phyloP scores from a whole-genome alignment of 2,329 filamentous ascomycete genomes.

The Calonectria pseudoturangicola region DNA sequence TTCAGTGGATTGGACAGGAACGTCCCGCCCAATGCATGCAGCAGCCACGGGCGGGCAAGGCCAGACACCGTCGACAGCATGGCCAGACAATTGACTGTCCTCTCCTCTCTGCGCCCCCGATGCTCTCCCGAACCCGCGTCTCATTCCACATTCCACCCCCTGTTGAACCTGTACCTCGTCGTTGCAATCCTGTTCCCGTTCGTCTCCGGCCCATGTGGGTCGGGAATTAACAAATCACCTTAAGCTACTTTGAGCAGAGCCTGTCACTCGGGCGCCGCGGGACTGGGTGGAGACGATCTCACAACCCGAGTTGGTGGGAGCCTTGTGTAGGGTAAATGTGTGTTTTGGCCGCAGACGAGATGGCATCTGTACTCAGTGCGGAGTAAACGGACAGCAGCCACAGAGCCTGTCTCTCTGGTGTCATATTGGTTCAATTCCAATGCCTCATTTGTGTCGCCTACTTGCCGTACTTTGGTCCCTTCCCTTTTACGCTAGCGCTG shows the following conservation, averaged over 20 bases:
- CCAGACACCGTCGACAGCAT: too few relatives aligned
- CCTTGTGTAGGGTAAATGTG: neutral
- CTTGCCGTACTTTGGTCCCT: neutral
- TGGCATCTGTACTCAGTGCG: too few relatives aligned
- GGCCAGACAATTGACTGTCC: neutral
- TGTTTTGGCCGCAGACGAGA: too few relatives aligned
- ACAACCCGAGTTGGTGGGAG: constrained; percentile 23
- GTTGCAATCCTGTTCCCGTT: constrained; percentile 28
- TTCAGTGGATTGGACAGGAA: constrained; percentile 30
- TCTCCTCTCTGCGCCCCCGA: constrained; percentile 8
- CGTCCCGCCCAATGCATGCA: constrained; percentile 25
- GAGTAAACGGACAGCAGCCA: neutral
- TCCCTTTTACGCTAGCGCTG: neutral
- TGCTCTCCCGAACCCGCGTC: constrained; percentile 27
- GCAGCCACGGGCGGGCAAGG: neutral
- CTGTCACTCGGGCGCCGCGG: constrained; percentile 37
- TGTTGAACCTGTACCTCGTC: neutral
- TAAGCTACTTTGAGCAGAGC: constrained; percentile 34
- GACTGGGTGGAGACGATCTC: constrained; percentile 37
- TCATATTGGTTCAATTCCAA: neutral
- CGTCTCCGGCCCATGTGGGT: constrained; percentile 38
- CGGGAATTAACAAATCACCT: constrained; percentile 38
- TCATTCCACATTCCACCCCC: constrained; percentile 2
- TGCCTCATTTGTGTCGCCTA: neutral
- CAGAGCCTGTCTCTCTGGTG: neutral